Percentiles rank a stretch among this genome's conserved stretches.
Evolutionary conservation across 148 eudicot species (phyloP).

Genomic region (Rhododendron ferrugineum): DNA sequence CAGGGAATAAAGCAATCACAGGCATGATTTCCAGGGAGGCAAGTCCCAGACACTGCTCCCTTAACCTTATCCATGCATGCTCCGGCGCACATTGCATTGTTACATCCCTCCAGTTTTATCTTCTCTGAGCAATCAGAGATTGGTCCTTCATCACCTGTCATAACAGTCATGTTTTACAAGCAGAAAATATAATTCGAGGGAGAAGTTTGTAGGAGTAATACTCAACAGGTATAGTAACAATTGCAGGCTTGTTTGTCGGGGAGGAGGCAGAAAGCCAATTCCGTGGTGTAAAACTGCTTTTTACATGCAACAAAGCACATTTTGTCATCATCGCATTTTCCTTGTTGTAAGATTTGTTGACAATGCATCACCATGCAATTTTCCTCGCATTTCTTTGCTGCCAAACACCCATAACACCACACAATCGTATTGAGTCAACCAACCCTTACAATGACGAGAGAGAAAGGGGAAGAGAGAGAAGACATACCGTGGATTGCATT

Average conservation of each 20-base stretch:
- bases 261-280: neutral
- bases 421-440: neutral
- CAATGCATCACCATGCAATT: neutral
- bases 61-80: neutral
- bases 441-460: neutral
- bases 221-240: constrained; percentile 2
- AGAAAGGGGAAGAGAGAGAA: neutral
- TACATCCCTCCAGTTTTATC: neutral
- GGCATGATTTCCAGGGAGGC: neutral
- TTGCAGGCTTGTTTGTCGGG: neutral
- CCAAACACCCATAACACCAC: neutral
- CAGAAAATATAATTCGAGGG: neutral
- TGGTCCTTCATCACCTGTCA: constrained; percentile 3
- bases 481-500: neutral
- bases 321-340: neutral
- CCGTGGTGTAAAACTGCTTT: neutral
- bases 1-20: constrained; percentile 2
- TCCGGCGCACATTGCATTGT: neutral
- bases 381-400: neutral
- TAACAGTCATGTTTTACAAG: neutral
- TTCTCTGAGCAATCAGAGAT: neutral
- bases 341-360: neutral
- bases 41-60: constrained; percentile 8
- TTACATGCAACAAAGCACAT: neutral
- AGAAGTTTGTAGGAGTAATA: neutral